Evolutionary conservation across 106 monocot species (phyloP).

Genomic region (Acorus gramineus): DNA sequence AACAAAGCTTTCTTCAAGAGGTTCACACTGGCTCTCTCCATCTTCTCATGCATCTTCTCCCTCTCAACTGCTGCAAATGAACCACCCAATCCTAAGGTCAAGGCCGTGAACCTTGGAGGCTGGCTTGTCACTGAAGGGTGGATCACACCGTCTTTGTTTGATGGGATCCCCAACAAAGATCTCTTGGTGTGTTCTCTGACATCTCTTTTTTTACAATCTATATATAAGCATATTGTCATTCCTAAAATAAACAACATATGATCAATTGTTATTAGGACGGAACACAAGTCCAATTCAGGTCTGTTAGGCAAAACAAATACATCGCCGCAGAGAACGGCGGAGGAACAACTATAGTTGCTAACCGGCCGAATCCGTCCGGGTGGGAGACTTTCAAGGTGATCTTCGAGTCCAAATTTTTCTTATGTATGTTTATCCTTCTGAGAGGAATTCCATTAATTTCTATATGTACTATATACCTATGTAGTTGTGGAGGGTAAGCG

Average conservation of each 20-base stretch:
- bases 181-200: slow-evolving; percentile 25
- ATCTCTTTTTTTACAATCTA: not conserved
- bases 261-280: slow-evolving; percentile 14
- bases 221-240: not conserved
- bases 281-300: slow-evolving; percentile 30
- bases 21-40: too few relatives aligned
- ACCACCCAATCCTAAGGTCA: too few relatives aligned
- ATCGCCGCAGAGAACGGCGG: slow-evolving; percentile 26
- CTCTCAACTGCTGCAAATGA: too few relatives aligned
- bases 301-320: slow-evolving; percentile 18
- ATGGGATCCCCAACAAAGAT: slow-evolving; percentile 64
- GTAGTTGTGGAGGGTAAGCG: slow-evolving; percentile 23
- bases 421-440: not conserved
- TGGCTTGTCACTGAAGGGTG: slow-evolving; percentile 88
- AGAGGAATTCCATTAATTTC: not conserved
- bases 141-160: slow-evolving; percentile 71
- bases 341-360: slow-evolving; percentile 24
- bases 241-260: too few relatives aligned
- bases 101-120: slow-evolving; percentile 66
- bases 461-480: too few relatives aligned
- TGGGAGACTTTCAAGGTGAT: slow-evolving; percentile 35
- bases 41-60: too few relatives aligned
- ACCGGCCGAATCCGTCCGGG: slow-evolving; percentile 20
- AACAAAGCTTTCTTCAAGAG: too few relatives aligned
- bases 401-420: not conserved